Evolutionary conservation across 176 grass and related monocot species (phyloP).

Genomic region (Oryza glaberrima): DNA sequence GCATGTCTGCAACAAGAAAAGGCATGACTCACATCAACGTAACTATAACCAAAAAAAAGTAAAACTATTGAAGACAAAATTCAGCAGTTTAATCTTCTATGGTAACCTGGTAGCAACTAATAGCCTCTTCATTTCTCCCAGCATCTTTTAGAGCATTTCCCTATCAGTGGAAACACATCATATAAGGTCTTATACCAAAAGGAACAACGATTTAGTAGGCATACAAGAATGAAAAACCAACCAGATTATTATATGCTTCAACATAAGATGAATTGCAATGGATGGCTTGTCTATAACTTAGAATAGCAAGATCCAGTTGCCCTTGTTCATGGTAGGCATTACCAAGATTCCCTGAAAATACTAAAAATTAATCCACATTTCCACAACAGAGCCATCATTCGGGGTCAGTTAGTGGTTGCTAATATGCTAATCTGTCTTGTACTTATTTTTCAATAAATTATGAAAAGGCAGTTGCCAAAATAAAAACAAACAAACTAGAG

Average conservation of each 20-base stretch:
- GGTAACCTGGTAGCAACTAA: conserved; percentile 55
- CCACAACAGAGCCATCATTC: not conserved
- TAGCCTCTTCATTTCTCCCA: conserved; percentile 63
- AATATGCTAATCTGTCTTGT: no score
- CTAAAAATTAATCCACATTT: not conserved
- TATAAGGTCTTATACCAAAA: not conserved
- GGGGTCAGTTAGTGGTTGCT: not conserved
- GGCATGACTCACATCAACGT: conserved; percentile 1
- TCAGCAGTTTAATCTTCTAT: not conserved
- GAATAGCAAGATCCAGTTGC: conserved; percentile 64
- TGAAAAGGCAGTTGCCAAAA: no score
- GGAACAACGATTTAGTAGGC: not conserved
- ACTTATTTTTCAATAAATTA: no score
- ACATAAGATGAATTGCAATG: conserved; percentile 52
- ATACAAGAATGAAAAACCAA: conserved; percentile 25
- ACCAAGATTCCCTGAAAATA: conserved; percentile 63
- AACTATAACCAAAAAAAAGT: conserved; percentile 3
- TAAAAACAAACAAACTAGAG: no score
- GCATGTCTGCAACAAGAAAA: conserved; percentile 49
- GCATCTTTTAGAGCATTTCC: conserved; percentile 80
- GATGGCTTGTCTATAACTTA: conserved; percentile 62
- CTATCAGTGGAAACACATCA: conserved; percentile 24
- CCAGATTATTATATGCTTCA: conserved; percentile 75
- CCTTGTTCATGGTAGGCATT: conserved; percentile 66
- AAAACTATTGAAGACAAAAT: conserved; percentile 3